Evolutionary conservation across 83 land plant species (phyloP).

Genomic region (Isoetes engelmannii): DNA sequence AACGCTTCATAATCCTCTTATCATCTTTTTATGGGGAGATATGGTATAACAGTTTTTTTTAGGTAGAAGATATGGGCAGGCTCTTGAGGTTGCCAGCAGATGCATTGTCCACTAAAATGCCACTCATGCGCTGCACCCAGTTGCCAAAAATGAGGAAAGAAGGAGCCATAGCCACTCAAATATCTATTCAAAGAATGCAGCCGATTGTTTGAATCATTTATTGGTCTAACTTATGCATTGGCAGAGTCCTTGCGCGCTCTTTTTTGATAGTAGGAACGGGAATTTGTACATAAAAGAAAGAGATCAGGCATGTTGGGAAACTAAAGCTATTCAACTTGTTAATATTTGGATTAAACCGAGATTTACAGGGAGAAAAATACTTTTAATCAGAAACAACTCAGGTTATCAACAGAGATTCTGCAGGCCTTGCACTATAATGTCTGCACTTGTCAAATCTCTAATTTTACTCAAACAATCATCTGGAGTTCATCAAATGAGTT

Average conservation of each 20-base stretch:
- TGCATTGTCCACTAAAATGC: neutral
- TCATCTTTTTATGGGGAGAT: neutral
- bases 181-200: neutral
- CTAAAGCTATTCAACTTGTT: too few relatives aligned
- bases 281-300: neutral
- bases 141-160: neutral
- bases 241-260: neutral
- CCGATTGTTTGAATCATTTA: neutral
- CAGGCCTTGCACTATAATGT: too few relatives aligned
- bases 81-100: neutral
- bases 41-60: neutral
- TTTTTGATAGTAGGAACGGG: neutral
- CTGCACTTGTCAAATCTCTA: too few relatives aligned
- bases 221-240: neutral
- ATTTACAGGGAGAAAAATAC: too few relatives aligned
- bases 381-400: too few relatives aligned
- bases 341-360: too few relatives aligned
- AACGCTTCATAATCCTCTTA: neutral
- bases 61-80: neutral
- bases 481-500: too few relatives aligned
- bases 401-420: too few relatives aligned
- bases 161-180: neutral
- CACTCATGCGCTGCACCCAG: neutral
- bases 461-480: too few relatives aligned
- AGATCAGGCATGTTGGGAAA: too few relatives aligned